A percentile compares a stretch with the other conserved stretches of the same genome.
phyloP scores from a whole-genome alignment of 139 green algal species.

The Tetraselmis chui region DNA sequence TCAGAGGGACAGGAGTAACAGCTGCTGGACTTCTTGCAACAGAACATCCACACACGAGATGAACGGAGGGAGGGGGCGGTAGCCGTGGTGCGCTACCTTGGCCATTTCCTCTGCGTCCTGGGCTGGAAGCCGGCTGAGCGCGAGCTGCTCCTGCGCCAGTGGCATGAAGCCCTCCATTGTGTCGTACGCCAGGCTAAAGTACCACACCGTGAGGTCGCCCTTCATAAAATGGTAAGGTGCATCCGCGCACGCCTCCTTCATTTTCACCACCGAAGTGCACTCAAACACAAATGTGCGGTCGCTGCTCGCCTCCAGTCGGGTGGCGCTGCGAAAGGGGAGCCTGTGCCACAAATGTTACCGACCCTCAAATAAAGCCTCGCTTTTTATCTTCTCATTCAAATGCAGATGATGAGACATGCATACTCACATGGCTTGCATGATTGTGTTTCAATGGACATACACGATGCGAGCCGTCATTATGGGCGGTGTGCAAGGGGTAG shows the following conservation, averaged over 20 bases:
- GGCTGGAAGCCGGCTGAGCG: slow-evolving; percentile 37
- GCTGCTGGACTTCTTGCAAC: slow-evolving; percentile 21
- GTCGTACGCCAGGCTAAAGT: slow-evolving; percentile 60
- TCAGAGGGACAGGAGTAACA: not conserved
- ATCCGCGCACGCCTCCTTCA: slow-evolving; percentile 67
- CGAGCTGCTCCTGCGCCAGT: slow-evolving; percentile 55
- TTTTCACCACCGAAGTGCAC: slow-evolving; percentile 36
- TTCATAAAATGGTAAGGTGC: slow-evolving; percentile 53
- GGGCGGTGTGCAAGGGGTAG: no score
- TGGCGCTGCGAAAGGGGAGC: slow-evolving; percentile 28
- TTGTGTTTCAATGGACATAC: no score
- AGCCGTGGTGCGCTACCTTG: not conserved
- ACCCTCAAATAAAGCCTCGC: no score
- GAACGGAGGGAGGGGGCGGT: no score
- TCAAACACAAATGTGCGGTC: slow-evolving; percentile 20
- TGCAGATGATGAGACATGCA: no score
- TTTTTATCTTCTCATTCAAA: no score
- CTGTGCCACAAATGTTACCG: no score
- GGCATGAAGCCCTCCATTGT: slow-evolving; percentile 54
- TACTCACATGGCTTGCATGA: no score
- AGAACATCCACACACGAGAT: slow-evolving; percentile 15
- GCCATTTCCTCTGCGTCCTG: slow-evolving; percentile 27
- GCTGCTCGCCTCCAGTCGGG: slow-evolving; percentile 25
- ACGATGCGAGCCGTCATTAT: no score
- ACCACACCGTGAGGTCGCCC: slow-evolving; percentile 31